phyloP scores from a whole-genome alignment of 768 basidiomycete species.

The Trametes cinnabarina region DNA sequence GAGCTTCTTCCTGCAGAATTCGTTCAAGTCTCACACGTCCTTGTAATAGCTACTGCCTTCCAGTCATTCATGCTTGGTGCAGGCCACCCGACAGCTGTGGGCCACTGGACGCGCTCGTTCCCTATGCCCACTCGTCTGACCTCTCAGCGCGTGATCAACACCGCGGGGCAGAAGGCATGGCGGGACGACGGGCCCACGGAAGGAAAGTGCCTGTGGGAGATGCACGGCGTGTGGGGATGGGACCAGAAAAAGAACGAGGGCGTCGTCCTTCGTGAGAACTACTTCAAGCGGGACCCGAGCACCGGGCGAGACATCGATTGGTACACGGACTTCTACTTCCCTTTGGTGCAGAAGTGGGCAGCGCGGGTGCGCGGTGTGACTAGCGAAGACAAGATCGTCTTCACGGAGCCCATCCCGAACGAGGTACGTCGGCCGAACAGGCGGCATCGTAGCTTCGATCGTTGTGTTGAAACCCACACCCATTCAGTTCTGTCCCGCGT shows the following conservation, averaged over 20 bases:
- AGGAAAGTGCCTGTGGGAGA: slow-evolving; percentile 81
- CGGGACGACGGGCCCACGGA: slow-evolving; percentile 66
- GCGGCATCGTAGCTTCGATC: background rate
- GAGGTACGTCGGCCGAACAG: slow-evolving; percentile 51
- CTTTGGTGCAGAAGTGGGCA: slow-evolving; percentile 70
- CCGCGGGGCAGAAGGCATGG: slow-evolving; percentile 64
- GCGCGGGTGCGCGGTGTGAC: slow-evolving; percentile 50
- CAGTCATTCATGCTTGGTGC: slow-evolving; percentile 92
- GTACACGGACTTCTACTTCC: slow-evolving; percentile 84
- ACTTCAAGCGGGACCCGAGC: slow-evolving; percentile 71
- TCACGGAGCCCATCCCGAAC: slow-evolving; percentile 89
- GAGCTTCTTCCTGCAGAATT: background rate
- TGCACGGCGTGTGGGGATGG: slow-evolving; percentile 95
- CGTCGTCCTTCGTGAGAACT: slow-evolving; percentile 79
- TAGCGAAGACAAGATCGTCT: slow-evolving; percentile 57
- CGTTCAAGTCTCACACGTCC: background rate
- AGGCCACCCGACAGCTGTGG: slow-evolving; percentile 78
- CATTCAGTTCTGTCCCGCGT: slow-evolving; percentile 70
- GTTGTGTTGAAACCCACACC: background rate
- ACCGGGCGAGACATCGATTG: slow-evolving; percentile 75
- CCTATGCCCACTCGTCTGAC: slow-evolving; percentile 80
- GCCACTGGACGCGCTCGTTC: slow-evolving; percentile 81
- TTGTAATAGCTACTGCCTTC: slow-evolving; percentile 64
- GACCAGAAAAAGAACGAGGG: slow-evolving; percentile 61
- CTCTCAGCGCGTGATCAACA: slow-evolving; percentile 57